Evolutionary conservation across 495 filamentous ascomycete genomes (phyloP), one percentile per base, ranked within the genome.

Genomic region (Penicillium pulvis): DNA sequence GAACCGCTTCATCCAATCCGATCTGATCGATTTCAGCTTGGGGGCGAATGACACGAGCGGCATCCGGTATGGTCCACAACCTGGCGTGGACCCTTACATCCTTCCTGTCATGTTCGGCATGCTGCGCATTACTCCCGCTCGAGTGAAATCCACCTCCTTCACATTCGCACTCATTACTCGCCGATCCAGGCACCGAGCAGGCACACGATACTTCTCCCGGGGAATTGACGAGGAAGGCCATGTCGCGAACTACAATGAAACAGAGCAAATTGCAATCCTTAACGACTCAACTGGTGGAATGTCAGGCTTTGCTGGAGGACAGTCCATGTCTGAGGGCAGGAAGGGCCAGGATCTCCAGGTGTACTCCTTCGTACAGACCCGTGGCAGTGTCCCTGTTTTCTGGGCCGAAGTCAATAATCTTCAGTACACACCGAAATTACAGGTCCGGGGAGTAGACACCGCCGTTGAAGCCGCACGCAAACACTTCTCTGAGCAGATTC

Each of bases 221-320:
- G 94, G 94, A 33, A 83, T 97, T 20, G 93, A 98, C 67, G 91
- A 96, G 56, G 75, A 91, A 59, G 94, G 94, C n/a, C 83, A 97
- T 69, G 95, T 92, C 6, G 89, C 92, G 19, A 98, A 98, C 67
- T 98, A 92, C 81, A 98, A 98, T 66, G 94, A 98, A 77, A 98
- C 95, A 0, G 94, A 98, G 67, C 95, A 98, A 69, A 79, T 90
- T 49, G 78, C 95, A 43, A 83, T 98, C 35, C 71, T 98, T 60
- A 96, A 97, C 64, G 94, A 96, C 70, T 76, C 77, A 33, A 79
- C 81, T 5, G 82, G 85, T 14, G 90, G 89, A 1, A 68, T 93
- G 8, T 90, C 89, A 14, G 93, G 92, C 7, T 96, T 90, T 71
- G 87, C 87, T 39, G 90, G 91, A 44, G 89, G 87, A 56, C 83